Evolutionary conservation across 2,329 filamentous ascomycete genomes (phyloP).

Genomic region (Phaeosphaeriaceae sp.): DNA sequence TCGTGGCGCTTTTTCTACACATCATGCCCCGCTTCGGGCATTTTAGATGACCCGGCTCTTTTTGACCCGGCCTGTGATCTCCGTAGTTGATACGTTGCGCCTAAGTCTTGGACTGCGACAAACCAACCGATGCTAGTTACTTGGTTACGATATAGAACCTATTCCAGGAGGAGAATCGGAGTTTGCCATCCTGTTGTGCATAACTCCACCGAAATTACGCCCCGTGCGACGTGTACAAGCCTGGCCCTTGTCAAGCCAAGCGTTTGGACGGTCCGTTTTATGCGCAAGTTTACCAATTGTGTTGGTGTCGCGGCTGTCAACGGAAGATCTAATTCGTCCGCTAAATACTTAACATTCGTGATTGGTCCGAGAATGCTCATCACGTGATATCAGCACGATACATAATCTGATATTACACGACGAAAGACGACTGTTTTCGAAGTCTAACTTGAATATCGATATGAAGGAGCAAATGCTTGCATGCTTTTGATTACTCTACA

Average conservation of each 20-base stretch:
- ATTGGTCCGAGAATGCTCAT: neutral
- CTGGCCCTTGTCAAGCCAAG: neutral
- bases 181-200: neutral
- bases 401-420: neutral
- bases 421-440: neutral
- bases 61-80: neutral
- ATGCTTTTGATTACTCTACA: neutral
- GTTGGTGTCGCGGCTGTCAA: no score
- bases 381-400: neutral
- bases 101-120: no score
- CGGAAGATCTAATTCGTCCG: neutral
- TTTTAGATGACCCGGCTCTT: neutral
- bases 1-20: neutral
- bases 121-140: no score
- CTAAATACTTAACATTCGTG: no score
- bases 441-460: neutral
- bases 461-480: neutral
- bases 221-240: neutral
- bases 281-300: neutral
- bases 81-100: no score
- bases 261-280: neutral
- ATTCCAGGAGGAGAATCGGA: neutral
- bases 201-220: neutral
- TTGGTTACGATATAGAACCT: neutral
- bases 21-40: neutral